phyloP scores from a whole-genome alignment of 2,329 filamentous ascomycete species.

The Harringtonia aguacate region DNA sequence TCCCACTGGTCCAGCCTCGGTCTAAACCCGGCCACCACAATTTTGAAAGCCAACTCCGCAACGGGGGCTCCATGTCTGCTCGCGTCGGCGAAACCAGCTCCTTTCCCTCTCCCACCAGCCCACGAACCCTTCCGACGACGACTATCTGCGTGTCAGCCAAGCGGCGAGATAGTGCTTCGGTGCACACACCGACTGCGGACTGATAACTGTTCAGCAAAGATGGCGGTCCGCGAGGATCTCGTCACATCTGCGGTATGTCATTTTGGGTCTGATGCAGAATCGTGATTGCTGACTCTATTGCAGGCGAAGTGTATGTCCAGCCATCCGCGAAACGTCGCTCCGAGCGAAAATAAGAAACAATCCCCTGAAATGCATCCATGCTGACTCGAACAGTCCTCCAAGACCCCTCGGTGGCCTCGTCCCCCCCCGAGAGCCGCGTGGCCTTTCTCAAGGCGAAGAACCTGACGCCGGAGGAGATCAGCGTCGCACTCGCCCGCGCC shows the following conservation, averaged over 20 bases:
- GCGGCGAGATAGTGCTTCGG: no score
- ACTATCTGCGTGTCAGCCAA: no score
- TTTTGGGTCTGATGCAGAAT: not conserved
- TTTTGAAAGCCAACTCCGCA: no score
- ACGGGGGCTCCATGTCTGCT: not conserved
- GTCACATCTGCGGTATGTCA: conserved; percentile 65
- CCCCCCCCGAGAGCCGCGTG: conserved; percentile 85
- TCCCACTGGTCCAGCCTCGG: conserved; percentile 17
- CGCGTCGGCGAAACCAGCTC: no score
- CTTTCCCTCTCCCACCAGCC: no score
- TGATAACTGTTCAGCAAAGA: conserved; percentile 21
- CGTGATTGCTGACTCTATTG: not conserved
- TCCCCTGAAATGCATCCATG: no score
- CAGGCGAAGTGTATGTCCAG: conserved; percentile 3
- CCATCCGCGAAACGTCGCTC: no score
- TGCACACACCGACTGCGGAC: no score
- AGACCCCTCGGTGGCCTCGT: conserved; percentile 81
- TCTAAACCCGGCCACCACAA: conserved; percentile 16
- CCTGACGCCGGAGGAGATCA: conserved; percentile 90
- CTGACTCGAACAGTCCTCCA: conserved; percentile 59
- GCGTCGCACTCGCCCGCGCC: conserved; percentile 67
- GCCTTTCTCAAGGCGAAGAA: conserved; percentile 96
- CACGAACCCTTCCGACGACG: no score
- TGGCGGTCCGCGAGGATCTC: conserved; percentile 89
- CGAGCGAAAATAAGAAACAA: no score